A percentile compares a stretch with the other conserved stretches of the same genome.
phyloP scores from a whole-genome alignment of 768 basidiomycete genomes.

The Suillus placidus region DNA sequence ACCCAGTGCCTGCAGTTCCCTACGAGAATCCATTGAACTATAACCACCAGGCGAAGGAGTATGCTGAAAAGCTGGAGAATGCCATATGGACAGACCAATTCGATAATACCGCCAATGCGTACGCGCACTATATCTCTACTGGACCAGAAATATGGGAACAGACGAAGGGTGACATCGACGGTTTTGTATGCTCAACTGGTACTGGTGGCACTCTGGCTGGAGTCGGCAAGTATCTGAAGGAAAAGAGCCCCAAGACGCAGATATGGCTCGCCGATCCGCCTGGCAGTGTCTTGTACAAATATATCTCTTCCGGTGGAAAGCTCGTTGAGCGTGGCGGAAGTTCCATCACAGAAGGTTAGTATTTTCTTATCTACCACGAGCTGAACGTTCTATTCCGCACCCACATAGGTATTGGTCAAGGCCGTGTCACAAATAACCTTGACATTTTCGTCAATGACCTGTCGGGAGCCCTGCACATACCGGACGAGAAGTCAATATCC shows the following conservation, averaged over 20 bases:
- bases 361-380: not conserved
- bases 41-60: slow-evolving; percentile 95
- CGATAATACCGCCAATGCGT: slow-evolving; percentile 91
- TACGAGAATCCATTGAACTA: slow-evolving; percentile 96
- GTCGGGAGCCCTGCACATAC: slow-evolving; percentile 81
- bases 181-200: slow-evolving; percentile 93
- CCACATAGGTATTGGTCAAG: slow-evolving; percentile 88
- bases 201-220: slow-evolving; percentile 97
- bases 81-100: slow-evolving; percentile 99
- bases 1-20: slow-evolving; percentile 94
- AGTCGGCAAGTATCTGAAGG: slow-evolving; percentile 79
- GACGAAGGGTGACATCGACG: slow-evolving; percentile 76
- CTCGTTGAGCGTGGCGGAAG: slow-evolving; percentile 78
- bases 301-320: slow-evolving; percentile 78
- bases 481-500: slow-evolving; percentile 86
- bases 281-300: slow-evolving; percentile 87
- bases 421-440: slow-evolving; percentile 91
- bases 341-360: slow-evolving; percentile 87
- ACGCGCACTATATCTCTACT: slow-evolving; percentile 85
- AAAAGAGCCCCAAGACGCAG: slow-evolving; percentile 83
- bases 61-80: slow-evolving; percentile 72
- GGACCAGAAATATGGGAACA: slow-evolving; percentile 98
- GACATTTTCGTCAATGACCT: slow-evolving; percentile 77
- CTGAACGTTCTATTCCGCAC: slow-evolving; percentile 6
- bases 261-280: slow-evolving; percentile 97